Conservation (phyloP, 2,329 filamentous ascomycete species). For the Calonectria pteridis region DNA sequence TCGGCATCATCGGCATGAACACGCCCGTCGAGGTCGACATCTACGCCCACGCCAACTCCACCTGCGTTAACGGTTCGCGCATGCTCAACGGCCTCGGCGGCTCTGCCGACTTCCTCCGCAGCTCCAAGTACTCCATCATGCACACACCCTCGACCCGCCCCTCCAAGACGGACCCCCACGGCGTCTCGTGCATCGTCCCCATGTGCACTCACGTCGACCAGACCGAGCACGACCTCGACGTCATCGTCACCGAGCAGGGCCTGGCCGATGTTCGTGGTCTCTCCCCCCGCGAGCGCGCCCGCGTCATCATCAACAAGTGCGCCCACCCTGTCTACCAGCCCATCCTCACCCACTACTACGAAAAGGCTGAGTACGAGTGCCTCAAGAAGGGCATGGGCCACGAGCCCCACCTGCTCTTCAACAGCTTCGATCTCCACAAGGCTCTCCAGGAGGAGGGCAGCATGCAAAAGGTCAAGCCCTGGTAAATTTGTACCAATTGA, state of each 20-base stretch:
- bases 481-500: slow-evolving; percentile 53
- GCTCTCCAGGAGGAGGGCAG: slow-evolving; percentile 85
- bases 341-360: slow-evolving; percentile 85
- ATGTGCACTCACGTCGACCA: slow-evolving; percentile 95
- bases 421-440: slow-evolving; percentile 91
- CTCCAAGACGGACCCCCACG: slow-evolving; percentile 84
- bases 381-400: slow-evolving; percentile 89
- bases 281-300: slow-evolving; percentile 81
- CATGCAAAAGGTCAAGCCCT: slow-evolving; percentile 83
- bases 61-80: slow-evolving; percentile 87
- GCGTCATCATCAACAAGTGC: slow-evolving; percentile 89
- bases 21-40: slow-evolving; percentile 95
- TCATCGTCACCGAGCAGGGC: slow-evolving; percentile 82
- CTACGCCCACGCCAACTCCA: slow-evolving; percentile 93
- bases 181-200: slow-evolving; percentile 89
- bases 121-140: slow-evolving; percentile 90
- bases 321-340: slow-evolving; percentile 87
- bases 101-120: slow-evolving; percentile 84
- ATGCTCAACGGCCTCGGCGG: slow-evolving; percentile 91
- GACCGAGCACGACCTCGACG: slow-evolving; percentile 92
- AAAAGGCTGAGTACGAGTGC: slow-evolving; percentile 89
- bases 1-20: slow-evolving; percentile 95
- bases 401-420: slow-evolving; percentile 88
- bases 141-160: slow-evolving; percentile 88
- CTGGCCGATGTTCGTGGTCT: slow-evolving; percentile 88